Percentiles rank a stretch among this genome's conserved stretches.
These are phyloP conservation scores for Ceratocystiopsis minuta DNA, from an alignment of 2,329 filamentous ascomycete species.

Conservation along the genomic window DNA sequence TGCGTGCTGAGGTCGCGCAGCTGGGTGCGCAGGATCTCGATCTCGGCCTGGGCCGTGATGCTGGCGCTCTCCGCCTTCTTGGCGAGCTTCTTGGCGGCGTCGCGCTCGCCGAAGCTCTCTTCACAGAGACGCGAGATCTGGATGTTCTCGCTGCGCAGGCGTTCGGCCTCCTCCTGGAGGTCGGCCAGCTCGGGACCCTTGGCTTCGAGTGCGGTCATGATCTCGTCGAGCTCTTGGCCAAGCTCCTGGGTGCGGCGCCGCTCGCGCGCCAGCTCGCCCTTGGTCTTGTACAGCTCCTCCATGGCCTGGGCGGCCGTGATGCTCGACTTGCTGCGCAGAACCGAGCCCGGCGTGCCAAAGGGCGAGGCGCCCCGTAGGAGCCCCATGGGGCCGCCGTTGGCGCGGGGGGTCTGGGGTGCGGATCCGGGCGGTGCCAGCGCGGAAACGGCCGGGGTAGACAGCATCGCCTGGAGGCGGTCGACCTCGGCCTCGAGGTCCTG, in stretches of 20 bases:
- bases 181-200: conserved; percentile 81
- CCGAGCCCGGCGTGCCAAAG: conserved; percentile 41
- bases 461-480: conserved; percentile 31
- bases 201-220: conserved; percentile 68
- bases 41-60: conserved; percentile 44
- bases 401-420: conserved; percentile 40
- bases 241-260: conserved; percentile 59
- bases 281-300: conserved; percentile 47
- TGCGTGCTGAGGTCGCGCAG: conserved; percentile 79
- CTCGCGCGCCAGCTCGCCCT: conserved; percentile 56
- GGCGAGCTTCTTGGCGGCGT: conserved; percentile 57
- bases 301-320: conserved; percentile 45
- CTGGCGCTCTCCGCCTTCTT: conserved; percentile 64
- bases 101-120: conserved; percentile 62
- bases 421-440: conserved; percentile 21
- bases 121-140: conserved; percentile 77
- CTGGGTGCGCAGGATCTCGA: conserved; percentile 66
- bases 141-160: conserved; percentile 61
- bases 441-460: conserved; percentile 19
- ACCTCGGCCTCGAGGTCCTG: conserved; percentile 34
- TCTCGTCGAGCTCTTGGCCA: conserved; percentile 61
- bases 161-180: conserved; percentile 60
- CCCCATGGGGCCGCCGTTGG: conserved; percentile 27
- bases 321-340: conserved; percentile 31
- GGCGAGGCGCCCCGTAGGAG: conserved; percentile 38